Base-by-base conservation (phyloP, 139 green algal genomes). In the Chlamydomonas asymmetrica region DNA sequence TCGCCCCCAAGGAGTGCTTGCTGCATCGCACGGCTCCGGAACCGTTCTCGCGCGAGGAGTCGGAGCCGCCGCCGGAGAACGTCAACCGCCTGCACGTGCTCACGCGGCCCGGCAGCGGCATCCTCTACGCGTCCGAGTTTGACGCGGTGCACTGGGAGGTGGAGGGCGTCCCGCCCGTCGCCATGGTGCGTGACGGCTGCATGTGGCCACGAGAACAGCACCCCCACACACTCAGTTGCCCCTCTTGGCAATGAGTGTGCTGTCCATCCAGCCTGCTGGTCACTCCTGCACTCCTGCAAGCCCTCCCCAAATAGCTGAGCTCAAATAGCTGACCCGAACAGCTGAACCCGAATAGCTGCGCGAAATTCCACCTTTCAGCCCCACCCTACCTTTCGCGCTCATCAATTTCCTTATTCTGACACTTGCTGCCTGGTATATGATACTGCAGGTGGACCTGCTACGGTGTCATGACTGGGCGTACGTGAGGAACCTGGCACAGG, bases 391-490 rank as follows among this genome's bases (percentile, higher is more conserved):
- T n/a, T n/a, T n/a, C n/a, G n/a, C n/a, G n/a, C n/a, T n/a, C n/a
- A n/a, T n/a, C n/a, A n/a, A n/a, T n/a, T n/a, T n/a, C n/a, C n/a
- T n/a, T n/a, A n/a, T n/a, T n/a, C n/a, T n/a, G n/a, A n/a, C n/a
- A n/a, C n/a, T n/a, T n/a, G n/a, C n/a, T n/a, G n/a, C n/a, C n/a
- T n/a, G n/a, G n/a, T n/a, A n/a, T n/a, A n/a, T n/a, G n/a, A n/a
- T n/a, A n/a, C n/a, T n/a, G n/a, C n/a, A n/a, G 49, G 79, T 80
- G 5, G 93, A 97, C 49, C 69, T 97, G 29, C 84, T 97, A 60
- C 78, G 89, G 1, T 90, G 96, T 35, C 94, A 98, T 74, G 90
- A 97, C 31, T 97, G 92, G 89, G 76, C 79, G 18, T 98, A 98
- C 73, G 81, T 98, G 16, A 73, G 81, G 4, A 71, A 75, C 45